phyloP scores from a whole-genome alignment of 192 early-diverging fungal species.

The Coemansia sp. region DNA sequence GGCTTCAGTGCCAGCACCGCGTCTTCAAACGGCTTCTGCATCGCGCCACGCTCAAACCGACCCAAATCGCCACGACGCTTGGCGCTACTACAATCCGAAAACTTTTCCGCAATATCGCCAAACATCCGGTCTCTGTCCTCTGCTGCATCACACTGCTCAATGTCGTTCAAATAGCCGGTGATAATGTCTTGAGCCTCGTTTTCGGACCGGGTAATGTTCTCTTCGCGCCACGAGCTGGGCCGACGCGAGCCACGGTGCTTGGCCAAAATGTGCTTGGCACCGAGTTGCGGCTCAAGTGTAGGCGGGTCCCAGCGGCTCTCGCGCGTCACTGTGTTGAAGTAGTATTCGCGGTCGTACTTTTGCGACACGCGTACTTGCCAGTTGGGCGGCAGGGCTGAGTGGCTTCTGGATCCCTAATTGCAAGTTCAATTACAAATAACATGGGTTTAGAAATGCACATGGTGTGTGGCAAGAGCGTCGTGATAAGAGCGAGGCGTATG shows the following conservation, averaged over 20 bases:
- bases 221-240: constrained; percentile 89
- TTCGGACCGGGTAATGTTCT: constrained; percentile 85
- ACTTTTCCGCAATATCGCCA: constrained; percentile 67
- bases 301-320: constrained; percentile 81
- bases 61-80: constrained; percentile 86
- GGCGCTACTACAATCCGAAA: constrained; percentile 93
- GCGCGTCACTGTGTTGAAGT: constrained; percentile 71
- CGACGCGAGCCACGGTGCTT: constrained; percentile 84
- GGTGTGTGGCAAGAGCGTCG: not conserved
- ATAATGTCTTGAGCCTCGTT: constrained; percentile 82
- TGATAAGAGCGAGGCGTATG: too few relatives aligned
- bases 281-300: not conserved
- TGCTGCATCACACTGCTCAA: not conserved
- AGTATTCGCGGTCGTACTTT: constrained; percentile 69
- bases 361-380: constrained; percentile 73
- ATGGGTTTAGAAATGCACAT: not conserved
- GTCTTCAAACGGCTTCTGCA: constrained; percentile 91
- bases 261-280: constrained; percentile 85
- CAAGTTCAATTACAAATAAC: too few relatives aligned
- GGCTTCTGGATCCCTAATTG: constrained; percentile 8
- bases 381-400: constrained; percentile 57
- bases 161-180: constrained; percentile 56
- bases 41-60: constrained; percentile 81
- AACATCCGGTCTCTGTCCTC: constrained; percentile 60
- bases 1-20: constrained; percentile 82